Conservation (phyloP, 495 filamentous ascomycete species). For the Xylaria scruposa region DNA sequence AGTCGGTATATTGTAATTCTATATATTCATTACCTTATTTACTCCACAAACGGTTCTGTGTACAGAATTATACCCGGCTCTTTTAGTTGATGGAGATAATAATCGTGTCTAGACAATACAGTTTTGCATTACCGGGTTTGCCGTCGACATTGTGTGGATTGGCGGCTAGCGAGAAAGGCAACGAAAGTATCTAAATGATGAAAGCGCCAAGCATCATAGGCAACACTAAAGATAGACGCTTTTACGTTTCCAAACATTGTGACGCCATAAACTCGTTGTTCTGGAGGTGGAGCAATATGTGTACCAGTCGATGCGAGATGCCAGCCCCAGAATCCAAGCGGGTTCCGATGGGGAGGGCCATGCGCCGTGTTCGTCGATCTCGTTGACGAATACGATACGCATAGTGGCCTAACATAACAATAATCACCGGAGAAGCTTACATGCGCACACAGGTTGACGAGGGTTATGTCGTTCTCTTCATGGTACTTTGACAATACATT, state of each 20-base stretch:
- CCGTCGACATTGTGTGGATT: background rate
- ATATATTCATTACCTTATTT: background rate
- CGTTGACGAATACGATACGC: constrained; percentile 1
- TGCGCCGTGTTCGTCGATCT: background rate
- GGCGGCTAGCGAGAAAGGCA: background rate
- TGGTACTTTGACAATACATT: background rate
- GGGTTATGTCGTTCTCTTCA: background rate
- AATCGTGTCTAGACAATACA: background rate
- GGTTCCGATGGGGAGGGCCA: background rate
- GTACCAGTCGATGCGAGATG: background rate
- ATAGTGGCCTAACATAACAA: background rate
- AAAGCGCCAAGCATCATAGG: background rate
- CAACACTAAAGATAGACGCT: background rate
- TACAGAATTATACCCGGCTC: background rate
- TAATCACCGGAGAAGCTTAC: background rate
- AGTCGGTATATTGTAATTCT: background rate
- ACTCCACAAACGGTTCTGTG: background rate
- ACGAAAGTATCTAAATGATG: background rate
- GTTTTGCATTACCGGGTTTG: background rate
- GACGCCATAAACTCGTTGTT: background rate
- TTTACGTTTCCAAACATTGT: background rate
- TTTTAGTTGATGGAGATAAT: background rate
- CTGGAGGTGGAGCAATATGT: background rate
- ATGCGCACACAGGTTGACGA: background rate
- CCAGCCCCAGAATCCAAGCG: background rate